These are phyloP conservation scores for Carex myosuroides DNA, from an alignment of 176 grass and related monocot genomes.

Conservation along the genomic window DNA sequence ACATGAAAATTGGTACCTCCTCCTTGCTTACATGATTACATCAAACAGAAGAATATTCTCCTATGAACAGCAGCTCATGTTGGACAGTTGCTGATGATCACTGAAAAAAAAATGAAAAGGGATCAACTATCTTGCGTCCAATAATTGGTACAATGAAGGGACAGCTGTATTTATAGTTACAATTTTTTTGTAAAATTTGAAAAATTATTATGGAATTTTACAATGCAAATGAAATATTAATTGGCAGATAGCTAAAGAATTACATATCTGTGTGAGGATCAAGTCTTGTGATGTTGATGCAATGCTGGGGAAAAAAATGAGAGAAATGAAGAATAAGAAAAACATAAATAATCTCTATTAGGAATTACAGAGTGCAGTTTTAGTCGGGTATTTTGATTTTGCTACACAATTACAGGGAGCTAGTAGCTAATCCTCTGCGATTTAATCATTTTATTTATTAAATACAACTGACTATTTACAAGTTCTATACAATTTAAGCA, in stretches of 20 bases:
- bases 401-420: too few relatives aligned
- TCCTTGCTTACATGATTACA: not conserved
- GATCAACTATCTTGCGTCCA: not conserved
- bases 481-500: too few relatives aligned
- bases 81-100: not conserved
- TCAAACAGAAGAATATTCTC: not conserved
- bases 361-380: too few relatives aligned
- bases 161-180: not conserved
- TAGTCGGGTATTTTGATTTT: too few relatives aligned
- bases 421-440: too few relatives aligned
- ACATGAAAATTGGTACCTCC: not conserved
- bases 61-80: not conserved
- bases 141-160: not conserved
- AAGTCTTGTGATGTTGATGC: not conserved
- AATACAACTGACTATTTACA: not conserved
- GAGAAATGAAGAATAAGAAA: too few relatives aligned
- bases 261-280: not conserved
- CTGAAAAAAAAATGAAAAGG: too few relatives aligned
- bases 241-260: not conserved
- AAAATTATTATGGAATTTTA: not conserved
- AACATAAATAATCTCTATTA: too few relatives aligned
- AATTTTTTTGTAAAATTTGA: not conserved
- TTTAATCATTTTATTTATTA: not conserved
- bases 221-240: not conserved
- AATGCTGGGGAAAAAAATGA: not conserved